Base-by-base conservation (phyloP, 805 yeast genomes). In the Kazachstania bromeliacearum region DNA sequence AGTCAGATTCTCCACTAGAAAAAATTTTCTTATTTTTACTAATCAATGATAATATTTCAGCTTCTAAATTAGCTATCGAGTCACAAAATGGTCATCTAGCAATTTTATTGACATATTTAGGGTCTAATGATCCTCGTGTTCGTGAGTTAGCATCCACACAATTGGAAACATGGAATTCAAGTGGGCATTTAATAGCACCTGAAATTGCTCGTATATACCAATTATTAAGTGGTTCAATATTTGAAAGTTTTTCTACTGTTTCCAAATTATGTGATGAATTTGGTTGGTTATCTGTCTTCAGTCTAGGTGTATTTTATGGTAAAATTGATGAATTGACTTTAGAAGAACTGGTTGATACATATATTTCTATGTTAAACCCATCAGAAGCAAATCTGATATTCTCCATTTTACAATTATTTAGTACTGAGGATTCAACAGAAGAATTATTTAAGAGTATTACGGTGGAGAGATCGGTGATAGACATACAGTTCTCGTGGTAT, bases 61-160 rank as follows among this genome's bases (percentile, higher is more conserved):
- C 97, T 1, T 64, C 78, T 5, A 63, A 66, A 21, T 41, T 63
- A 3, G 88, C 96, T 1, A 57, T 77, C 2, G 60, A 68, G n/a
- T 58, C 80, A 0, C 68, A 69, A 7, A 82, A 83, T 48, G 59
- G 71, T 4, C 95, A 88, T 54, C 57, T 89, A 14, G 76, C 95
- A 0, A 75, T 74, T 0, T 50, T 85, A 19, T 56, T 89, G 9
- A 70, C 95, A 0, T 60, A 82, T 29, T 54, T 81, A 6, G 94
- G 84, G 23, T 77, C 92, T 0, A 79, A 80, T 46, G 82, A 79
- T 45, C 67, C 67, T 1, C 65, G 68, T 1, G 78, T 81, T 3
- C 65, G 66, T 34, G 49, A 48, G 0, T 63, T 75, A 35, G 88
- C 96, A 0, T 44, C 51, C 5, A 55, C 57, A 23, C 96, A 87